Conservation (phyloP, 106 monocot genomes). For the Chionographis japonica region DNA sequence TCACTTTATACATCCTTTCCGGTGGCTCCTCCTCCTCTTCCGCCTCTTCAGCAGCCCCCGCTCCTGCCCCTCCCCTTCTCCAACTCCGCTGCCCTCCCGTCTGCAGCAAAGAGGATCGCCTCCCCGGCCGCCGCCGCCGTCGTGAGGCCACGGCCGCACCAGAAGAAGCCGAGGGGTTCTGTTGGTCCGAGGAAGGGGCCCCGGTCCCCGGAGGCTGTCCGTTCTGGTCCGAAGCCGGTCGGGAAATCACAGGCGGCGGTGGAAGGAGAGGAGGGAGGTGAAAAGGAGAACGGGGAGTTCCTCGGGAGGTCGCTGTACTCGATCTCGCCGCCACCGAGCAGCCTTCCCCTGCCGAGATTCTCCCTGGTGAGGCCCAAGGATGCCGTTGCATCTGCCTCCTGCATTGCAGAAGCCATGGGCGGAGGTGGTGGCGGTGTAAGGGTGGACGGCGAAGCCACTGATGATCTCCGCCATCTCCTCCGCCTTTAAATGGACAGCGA, state of each 20-base stretch:
- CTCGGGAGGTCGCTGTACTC: neutral
- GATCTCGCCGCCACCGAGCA: conserved; percentile 35
- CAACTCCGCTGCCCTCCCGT: neutral
- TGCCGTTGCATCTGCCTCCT: neutral
- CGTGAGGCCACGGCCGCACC: neutral
- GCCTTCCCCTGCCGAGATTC: conserved; percentile 35
- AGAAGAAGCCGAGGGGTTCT: too few species aligned
- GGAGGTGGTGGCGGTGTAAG: neutral
- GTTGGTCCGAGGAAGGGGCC: neutral
- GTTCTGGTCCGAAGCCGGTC: neutral
- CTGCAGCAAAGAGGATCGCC: neutral
- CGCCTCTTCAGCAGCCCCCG: too few species aligned
- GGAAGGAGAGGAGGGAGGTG: neutral
- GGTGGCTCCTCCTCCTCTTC: neutral
- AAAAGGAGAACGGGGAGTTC: too few species aligned
- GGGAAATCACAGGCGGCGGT: too few species aligned
- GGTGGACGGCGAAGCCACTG: conserved; percentile 3
- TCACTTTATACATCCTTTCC: neutral
- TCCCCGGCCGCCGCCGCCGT: neutral
- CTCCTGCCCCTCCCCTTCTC: neutral
- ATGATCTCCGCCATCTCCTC: neutral
- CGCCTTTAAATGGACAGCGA: neutral
- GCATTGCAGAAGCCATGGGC: neutral
- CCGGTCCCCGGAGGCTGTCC: neutral
- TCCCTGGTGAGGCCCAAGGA: conserved; percentile 9